Percentiles rank a stretch among this genome's conserved stretches.
These are phyloP conservation scores for Filobasidium uniguttulatum DNA, from an alignment of 1,284 basidiomycete species.

Conservation along the genomic window DNA sequence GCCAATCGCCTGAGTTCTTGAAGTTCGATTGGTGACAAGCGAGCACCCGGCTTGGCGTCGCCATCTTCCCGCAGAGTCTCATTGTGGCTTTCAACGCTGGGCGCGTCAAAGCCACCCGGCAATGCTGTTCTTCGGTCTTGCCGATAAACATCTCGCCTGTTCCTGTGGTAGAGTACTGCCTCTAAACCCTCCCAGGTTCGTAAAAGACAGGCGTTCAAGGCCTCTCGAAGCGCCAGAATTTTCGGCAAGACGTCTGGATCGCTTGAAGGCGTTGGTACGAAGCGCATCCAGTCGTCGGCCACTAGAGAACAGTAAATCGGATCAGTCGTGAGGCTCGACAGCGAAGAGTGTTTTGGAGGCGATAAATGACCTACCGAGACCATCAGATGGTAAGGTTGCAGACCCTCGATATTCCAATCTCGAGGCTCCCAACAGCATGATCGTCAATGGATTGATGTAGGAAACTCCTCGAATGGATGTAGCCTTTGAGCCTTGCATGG, in stretches of 20 bases:
- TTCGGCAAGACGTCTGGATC: slow-evolving; percentile 65
- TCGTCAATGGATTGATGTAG: slow-evolving; percentile 75
- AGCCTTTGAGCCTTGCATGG: slow-evolving; percentile 26
- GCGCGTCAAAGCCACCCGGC: too few relatives aligned
- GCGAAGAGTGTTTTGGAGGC: not conserved
- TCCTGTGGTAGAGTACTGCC: slow-evolving; percentile 44
- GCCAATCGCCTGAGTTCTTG: too few relatives aligned
- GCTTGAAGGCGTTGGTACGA: too few relatives aligned
- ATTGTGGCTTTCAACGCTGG: too few relatives aligned
- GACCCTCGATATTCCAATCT: slow-evolving; percentile 52
- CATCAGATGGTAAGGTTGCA: too few relatives aligned
- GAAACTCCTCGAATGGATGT: slow-evolving; percentile 57
- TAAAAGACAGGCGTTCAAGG: slow-evolving; percentile 74
- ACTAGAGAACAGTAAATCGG: slow-evolving; percentile 31
- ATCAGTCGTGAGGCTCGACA: not conserved
- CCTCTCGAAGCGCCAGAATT: slow-evolving; percentile 63
- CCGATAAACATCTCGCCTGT: too few relatives aligned
- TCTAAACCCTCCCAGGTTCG: slow-evolving; percentile 87
- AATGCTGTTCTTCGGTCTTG: too few relatives aligned
- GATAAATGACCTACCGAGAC: slow-evolving; percentile 36
- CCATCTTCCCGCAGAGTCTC: too few relatives aligned
- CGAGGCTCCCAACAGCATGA: slow-evolving; percentile 85
- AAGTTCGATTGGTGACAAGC: too few relatives aligned
- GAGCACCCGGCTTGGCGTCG: too few relatives aligned
- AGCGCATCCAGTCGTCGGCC: slow-evolving; percentile 83